Base-by-base conservation (phyloP, 1,284 basidiomycete genomes). In the Pascua sp. region DNA sequence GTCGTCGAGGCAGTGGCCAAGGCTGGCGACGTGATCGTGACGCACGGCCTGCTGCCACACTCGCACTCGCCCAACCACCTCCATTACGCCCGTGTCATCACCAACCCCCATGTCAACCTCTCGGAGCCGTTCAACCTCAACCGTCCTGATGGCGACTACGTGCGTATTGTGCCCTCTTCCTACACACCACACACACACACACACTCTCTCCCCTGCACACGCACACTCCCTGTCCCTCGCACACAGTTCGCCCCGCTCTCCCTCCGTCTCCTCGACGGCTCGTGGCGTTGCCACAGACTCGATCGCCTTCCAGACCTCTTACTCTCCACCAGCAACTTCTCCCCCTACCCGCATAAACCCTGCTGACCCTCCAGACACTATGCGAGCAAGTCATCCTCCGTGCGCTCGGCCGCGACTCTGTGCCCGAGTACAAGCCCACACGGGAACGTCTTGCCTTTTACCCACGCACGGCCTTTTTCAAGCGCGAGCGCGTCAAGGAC, bases 361-460 rank as follows among this genome's bases (percentile, higher is more conserved):
- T 3, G 49, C 55, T 57, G 39, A 60, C 42, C 13, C 24, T 7
- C 1, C 38, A 70, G 66, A 67, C 67, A 5, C 63, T 69, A 11
- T 62, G 62, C 52, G 69, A 71, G 54, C 67, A 69, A 49, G 68
- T 70, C 36, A 71, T 71, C 42, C 64, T 71, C 8, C 61, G 64
- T 11, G 61, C 56, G 4, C 61, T 71, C 13, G 63, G 62, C 1
- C 57, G 68, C n/a, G 44, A 48, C 10, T 57, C 56, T 1, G 53
- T 71, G 12, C 67, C 69, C 1, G 67, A 69, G 53, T 68, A 61
- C 60, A 60, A 55, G 17, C 66, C 67, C 4, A 68, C 63, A 5
- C 57, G 67, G 1, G 56, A 60, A 11, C 49, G 66, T 3, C 17
- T 65, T 8, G 17, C 57, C 5, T 62, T 56, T 44, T 69, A 69